Percentiles rank a stretch among this genome's conserved stretches.
phyloP scores from a whole-genome alignment of 176 grass and related monocot genomes.

The Oryza nivara region DNA sequence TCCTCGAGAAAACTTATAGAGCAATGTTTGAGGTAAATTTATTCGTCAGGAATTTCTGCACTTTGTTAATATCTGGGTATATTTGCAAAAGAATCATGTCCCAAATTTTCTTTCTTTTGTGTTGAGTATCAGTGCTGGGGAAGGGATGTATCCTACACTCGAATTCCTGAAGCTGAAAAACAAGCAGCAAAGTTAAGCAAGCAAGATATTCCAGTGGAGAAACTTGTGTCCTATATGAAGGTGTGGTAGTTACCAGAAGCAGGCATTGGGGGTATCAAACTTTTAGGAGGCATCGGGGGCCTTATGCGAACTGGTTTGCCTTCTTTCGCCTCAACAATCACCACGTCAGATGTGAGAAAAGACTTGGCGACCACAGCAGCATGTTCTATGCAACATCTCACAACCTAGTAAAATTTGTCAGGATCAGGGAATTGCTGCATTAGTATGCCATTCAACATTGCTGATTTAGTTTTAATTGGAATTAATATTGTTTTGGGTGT shows the following conservation, averaged over 20 bases:
- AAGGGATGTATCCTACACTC: slow-evolving; percentile 44
- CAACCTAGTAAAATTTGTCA: slow-evolving; percentile 55
- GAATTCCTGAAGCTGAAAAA: slow-evolving; percentile 62
- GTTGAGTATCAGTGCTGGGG: not conserved
- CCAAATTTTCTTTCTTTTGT: not conserved
- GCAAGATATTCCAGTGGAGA: slow-evolving; percentile 14
- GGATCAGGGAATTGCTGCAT: slow-evolving; percentile 15
- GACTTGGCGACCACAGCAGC: slow-evolving; percentile 84
- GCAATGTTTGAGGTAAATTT: not conserved
- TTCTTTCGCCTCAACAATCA: slow-evolving; percentile 75
- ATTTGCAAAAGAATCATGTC: not conserved
- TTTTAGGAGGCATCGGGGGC: slow-evolving; percentile 58
- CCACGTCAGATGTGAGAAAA: slow-evolving; percentile 87
- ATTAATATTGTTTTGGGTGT: not conserved
- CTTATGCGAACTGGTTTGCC: slow-evolving; percentile 57
- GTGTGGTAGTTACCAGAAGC: slow-evolving; percentile 43
- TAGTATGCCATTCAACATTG: slow-evolving; percentile 9
- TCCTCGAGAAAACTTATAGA: not conserved
- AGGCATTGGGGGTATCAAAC: slow-evolving; percentile 60
- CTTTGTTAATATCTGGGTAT: slow-evolving; percentile 9
- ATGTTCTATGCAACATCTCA: slow-evolving; percentile 92
- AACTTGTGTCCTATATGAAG: not conserved
- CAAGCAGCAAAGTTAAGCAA: slow-evolving; percentile 20
- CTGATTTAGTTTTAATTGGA: not conserved
- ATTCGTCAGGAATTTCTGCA: not conserved